These are phyloP conservation scores for Aspergillus saccharolyticus DNA, from an alignment of 495 filamentous ascomycete species.

Conservation along the genomic window DNA sequence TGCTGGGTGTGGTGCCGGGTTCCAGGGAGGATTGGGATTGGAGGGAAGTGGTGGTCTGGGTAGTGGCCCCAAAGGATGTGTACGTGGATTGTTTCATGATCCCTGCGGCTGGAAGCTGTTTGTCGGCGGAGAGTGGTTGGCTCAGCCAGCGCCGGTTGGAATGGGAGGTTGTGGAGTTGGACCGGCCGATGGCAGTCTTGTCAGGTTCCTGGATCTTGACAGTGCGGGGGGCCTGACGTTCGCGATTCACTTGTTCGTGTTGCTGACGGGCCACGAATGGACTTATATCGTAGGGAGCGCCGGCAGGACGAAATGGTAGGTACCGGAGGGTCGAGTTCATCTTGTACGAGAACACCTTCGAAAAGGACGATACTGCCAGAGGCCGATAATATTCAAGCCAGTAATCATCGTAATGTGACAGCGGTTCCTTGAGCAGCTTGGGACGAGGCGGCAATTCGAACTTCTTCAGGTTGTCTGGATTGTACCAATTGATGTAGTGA, in stretches of 20 bases:
- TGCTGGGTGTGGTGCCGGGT: conserved; percentile 35
- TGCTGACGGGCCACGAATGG: conserved; percentile 71
- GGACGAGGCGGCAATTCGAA: conserved; percentile 52
- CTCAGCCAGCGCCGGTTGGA: conserved; percentile 21
- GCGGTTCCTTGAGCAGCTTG: conserved; percentile 45
- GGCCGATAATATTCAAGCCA: conserved; percentile 99
- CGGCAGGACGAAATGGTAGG: conserved; percentile 66
- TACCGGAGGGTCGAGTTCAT: conserved; percentile 84
- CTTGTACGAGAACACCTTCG: conserved; percentile 83
- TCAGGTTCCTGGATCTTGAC: conserved; percentile 44
- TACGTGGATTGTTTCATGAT: conserved; percentile 38
- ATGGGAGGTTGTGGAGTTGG: conserved; percentile 8
- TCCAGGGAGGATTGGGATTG: conserved; percentile 21
- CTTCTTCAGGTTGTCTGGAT: conserved; percentile 63
- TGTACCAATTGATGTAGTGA: conserved; percentile 83
- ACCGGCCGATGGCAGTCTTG: conserved; percentile 9
- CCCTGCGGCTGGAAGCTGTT: conserved; percentile 26
- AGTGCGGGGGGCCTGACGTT: conserved; percentile 36
- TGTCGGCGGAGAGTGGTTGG: conserved; percentile 31
- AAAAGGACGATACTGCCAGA: conserved; percentile 73
- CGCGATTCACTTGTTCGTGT: conserved; percentile 33
- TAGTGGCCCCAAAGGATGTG: conserved; percentile 21
- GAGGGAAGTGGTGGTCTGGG: conserved; percentile 20
- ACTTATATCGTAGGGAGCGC: conserved; percentile 71
- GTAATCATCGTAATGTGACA: conserved; percentile 82